Conservation (phyloP, 345 rosid genomes). For the Eucalyptus rudis region DNA sequence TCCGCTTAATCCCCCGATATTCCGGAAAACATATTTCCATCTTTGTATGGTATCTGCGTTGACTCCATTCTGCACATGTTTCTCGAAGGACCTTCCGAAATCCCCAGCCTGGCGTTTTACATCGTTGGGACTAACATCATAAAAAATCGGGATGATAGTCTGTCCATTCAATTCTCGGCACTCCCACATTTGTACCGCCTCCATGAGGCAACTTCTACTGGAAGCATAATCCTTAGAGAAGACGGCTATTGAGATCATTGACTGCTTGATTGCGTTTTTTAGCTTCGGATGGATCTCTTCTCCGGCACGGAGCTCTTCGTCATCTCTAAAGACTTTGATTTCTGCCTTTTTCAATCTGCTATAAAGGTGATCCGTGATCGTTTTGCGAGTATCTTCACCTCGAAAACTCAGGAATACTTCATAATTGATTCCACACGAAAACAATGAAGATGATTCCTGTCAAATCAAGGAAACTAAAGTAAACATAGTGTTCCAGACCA, state of each 20-base stretch:
- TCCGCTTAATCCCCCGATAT: background rate
- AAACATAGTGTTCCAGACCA: background rate
- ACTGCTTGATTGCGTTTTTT: background rate
- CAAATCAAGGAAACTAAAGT: background rate
- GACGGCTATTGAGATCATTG: background rate
- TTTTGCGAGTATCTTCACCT: background rate
- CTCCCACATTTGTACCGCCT: background rate
- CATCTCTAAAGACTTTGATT: background rate
- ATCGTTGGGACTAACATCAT: background rate
- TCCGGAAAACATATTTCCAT: background rate
- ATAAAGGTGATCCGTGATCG: background rate
- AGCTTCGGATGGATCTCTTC: background rate
- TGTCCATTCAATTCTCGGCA: background rate
- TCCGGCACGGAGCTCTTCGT: background rate
- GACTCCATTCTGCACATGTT: background rate
- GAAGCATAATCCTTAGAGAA: background rate
- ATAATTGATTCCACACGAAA: accelerated
- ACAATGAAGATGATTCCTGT: background rate
- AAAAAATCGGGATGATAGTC: background rate
- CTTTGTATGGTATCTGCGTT: background rate
- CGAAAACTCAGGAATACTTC: background rate
- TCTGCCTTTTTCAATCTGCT: background rate
- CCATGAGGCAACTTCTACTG: background rate
- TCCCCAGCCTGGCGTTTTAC: background rate
- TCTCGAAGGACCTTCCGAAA: background rate